Conservation (phyloP, 2,329 filamentous ascomycete genomes). For the Cercospora citrullina region DNA sequence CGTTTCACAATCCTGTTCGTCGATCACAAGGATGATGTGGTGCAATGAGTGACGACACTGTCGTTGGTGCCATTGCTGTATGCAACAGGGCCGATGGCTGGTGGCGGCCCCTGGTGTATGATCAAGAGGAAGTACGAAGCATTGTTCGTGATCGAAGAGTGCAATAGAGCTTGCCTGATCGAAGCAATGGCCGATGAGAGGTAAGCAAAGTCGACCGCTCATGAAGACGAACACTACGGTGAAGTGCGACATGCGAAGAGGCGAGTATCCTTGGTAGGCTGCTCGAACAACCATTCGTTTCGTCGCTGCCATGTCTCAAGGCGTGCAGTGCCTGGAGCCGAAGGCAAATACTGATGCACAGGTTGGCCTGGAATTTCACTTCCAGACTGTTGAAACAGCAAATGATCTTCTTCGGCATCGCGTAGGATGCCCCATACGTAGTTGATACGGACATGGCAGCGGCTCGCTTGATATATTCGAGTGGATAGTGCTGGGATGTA, state of each 20-base stretch:
- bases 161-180: background rate
- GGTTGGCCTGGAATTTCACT: background rate
- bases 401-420: background rate
- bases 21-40: conserved; percentile 2
- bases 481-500: background rate
- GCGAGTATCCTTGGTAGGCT: background rate
- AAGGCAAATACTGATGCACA: background rate
- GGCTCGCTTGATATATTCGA: background rate
- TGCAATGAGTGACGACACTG: background rate
- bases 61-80: background rate
- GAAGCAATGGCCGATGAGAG: background rate
- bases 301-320: background rate
- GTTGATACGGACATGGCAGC: background rate
- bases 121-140: background rate
- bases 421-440: background rate
- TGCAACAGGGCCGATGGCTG: background rate
- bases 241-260: background rate
- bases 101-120: background rate
- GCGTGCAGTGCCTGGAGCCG: background rate
- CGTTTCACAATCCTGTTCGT: background rate
- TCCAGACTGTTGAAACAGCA: background rate
- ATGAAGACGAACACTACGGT: background rate
- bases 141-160: background rate
- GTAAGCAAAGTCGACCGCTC: background rate
- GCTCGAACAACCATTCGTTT: background rate